Percentiles rank a stretch among this genome's conserved stretches.
Evolutionary conservation across 116 monocot species (phyloP).

Genomic region (Cymodocea nodosa): DNA sequence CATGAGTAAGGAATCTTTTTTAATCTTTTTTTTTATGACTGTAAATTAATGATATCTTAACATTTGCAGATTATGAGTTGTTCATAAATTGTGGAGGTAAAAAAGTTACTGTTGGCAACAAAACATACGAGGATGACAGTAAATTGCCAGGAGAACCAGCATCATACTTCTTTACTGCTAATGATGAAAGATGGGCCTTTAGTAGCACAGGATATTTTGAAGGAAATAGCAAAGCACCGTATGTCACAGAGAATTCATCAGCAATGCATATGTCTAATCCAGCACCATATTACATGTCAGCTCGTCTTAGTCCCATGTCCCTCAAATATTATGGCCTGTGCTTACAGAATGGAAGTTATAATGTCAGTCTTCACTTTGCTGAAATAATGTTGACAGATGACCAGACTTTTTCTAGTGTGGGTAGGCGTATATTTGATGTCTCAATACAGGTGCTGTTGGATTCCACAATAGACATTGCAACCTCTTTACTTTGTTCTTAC

Average conservation of each 20-base stretch:
- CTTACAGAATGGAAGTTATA: conserved; percentile 64
- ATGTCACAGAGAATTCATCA: conserved; percentile 32
- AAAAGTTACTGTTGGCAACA: conserved; percentile 19
- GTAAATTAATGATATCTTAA: background rate
- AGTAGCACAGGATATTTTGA: conserved; percentile 60
- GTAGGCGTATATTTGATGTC: conserved; percentile 73
- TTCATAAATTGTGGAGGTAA: conserved; percentile 83
- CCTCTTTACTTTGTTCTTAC: too few relatives aligned
- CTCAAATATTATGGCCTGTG: conserved; percentile 72
- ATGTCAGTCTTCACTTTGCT: conserved; percentile 59
- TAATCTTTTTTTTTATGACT: background rate
- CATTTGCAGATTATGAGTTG: conserved; percentile 43
- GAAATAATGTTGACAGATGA: conserved; percentile 67
- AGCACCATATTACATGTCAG: conserved; percentile 38
- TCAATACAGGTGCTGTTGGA: conserved; percentile 55
- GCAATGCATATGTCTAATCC: conserved; percentile 22
- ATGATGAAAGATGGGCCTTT: conserved; percentile 49
- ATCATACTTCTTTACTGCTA: conserved; percentile 22
- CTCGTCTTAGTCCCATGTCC: conserved; percentile 53
- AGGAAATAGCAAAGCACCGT: conserved; percentile 19
- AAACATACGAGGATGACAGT: conserved; percentile 43
- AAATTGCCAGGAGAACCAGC: conserved; percentile 13
- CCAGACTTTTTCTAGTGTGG: conserved; percentile 39
- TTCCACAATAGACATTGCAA: too few relatives aligned
- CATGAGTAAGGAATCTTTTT: conserved; percentile 19